Base-by-base conservation (phyloP, 2,329 filamentous ascomycete species). In the Colletotrichum truncatum region DNA sequence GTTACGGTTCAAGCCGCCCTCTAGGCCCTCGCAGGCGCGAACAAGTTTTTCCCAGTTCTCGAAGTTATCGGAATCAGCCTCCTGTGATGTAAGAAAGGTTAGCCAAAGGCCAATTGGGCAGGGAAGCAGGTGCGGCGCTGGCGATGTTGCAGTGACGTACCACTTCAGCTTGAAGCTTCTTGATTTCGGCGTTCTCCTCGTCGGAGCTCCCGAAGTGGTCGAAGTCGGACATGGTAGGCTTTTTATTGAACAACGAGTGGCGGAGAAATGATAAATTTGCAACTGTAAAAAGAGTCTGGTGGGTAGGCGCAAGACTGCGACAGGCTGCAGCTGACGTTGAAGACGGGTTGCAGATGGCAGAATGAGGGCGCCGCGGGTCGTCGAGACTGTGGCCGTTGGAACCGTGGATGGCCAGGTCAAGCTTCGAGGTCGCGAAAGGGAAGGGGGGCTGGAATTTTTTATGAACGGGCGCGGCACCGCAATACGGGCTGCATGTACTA, bases 1-100 rank as follows among this genome's bases (percentile, higher is more conserved):
- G 81, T 99, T 99, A 72, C 96, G 92, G 77, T 97, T 98, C 68
- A 99, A 87, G 62, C 95, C 96, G 67, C 94, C 95, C 75, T 99
- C 96, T 68, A 97, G 90, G 53, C 85, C 85, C 77, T 98, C 93
- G 70, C 91, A 93, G 52, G 91, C 89, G 72, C 90, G 90, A 70
- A 98, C 90, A 61, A 98, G 88, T 78, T 93, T 95, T 80, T 98
- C 95, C 96, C 96, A 99, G 67, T 88, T 87, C 72, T 98, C 95
- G 74, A 97, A 98, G 75, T 93, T 94, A 78, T 99, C 96, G 11
- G 93, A 87, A 70, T 97, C 93, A 71, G 80, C 76, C 67, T 89
- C 85, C 87, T 89, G 69, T 65, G 66, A 14, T 26, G 30, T 7
- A 18, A 26, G 18, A n/a, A n/a, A 26, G 32, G 39, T 64, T 54